Evolutionary conservation across 306 rosid genomes (phyloP).

Genomic region (Vicia sativa): DNA sequence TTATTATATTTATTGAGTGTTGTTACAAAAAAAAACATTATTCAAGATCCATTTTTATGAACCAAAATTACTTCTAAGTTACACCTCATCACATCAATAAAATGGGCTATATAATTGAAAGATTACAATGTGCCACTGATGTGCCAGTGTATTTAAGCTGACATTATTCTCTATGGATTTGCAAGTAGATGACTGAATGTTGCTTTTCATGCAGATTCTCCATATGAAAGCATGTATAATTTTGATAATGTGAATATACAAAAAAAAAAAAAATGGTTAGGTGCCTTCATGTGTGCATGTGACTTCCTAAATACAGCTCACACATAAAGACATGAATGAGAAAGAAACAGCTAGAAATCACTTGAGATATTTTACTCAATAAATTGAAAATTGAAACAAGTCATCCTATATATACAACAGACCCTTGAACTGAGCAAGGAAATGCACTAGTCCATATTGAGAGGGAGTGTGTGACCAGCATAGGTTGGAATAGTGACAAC

Average conservation of each 20-base stretch:
- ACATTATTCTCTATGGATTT: not conserved
- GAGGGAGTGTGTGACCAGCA: slow-evolving; percentile 27
- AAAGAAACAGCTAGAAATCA: slow-evolving; percentile 53
- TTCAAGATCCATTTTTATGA: no score
- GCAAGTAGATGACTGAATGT: slow-evolving; percentile 18
- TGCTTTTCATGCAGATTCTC: slow-evolving; percentile 29
- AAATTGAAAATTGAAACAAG: slow-evolving; percentile 56
- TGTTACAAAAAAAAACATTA: no score
- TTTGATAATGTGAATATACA: slow-evolving; percentile 28
- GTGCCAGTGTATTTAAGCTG: not conserved
- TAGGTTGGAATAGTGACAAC: slow-evolving; percentile 35
- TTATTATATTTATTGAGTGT: not conserved
- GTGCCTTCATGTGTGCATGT: slow-evolving; percentile 37
- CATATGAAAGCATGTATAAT: slow-evolving; percentile 22
- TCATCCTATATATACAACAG: slow-evolving; percentile 65
- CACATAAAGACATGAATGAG: slow-evolving; percentile 33
- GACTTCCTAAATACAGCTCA: slow-evolving; percentile 17
- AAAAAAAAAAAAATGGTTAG: not conserved
- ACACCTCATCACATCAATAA: not conserved
- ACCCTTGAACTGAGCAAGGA: slow-evolving; percentile 46
- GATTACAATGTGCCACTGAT: not conserved
- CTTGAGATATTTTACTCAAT: slow-evolving; percentile 51
- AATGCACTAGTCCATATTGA: slow-evolving; percentile 41
- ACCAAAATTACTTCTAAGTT: no score
- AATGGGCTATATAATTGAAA: not conserved